phyloP scores from a whole-genome alignment of 352 stramenopile species.

The Aphanomyces euteiches region DNA sequence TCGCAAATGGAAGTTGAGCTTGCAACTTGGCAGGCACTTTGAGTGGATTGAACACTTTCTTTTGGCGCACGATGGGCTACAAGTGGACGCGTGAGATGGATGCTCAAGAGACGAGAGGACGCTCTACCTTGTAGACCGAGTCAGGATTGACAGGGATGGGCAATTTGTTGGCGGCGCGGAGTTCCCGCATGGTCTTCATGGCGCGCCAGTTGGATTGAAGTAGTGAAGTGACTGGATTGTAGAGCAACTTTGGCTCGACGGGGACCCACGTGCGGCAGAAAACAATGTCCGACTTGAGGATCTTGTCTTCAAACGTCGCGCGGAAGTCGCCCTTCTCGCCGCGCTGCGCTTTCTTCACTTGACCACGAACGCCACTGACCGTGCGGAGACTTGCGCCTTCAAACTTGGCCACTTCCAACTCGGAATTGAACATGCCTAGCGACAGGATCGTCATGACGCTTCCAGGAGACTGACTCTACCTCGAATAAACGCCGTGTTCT shows the following conservation, averaged over 20 bases:
- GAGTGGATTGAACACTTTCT: constrained; percentile 91
- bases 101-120: not conserved
- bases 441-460: not conserved
- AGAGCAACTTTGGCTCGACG: constrained; percentile 97
- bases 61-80: constrained; percentile 89
- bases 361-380: constrained; percentile 97
- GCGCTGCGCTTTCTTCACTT: constrained; percentile 96
- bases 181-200: constrained; percentile 95
- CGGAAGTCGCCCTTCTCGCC: constrained; percentile 95
- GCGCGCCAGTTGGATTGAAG: constrained; percentile 47
- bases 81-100: not conserved
- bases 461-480: not conserved
- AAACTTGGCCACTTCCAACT: constrained; percentile 96
- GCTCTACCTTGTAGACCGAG: constrained; percentile 93
- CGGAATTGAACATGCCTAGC: constrained; percentile 94
- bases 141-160: constrained; percentile 96
- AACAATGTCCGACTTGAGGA: constrained; percentile 98
- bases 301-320: constrained; percentile 99
- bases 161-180: constrained; percentile 93
- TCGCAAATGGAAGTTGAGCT: constrained; percentile 93
- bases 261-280: constrained; percentile 99
- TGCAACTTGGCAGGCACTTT: constrained; percentile 97
- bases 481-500: constrained; percentile 98
- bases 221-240: constrained; percentile 95
- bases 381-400: constrained; percentile 97